These are phyloP conservation scores for Scutellaria minor DNA, from an alignment of 257 asterid species.

Conservation along the genomic window DNA sequence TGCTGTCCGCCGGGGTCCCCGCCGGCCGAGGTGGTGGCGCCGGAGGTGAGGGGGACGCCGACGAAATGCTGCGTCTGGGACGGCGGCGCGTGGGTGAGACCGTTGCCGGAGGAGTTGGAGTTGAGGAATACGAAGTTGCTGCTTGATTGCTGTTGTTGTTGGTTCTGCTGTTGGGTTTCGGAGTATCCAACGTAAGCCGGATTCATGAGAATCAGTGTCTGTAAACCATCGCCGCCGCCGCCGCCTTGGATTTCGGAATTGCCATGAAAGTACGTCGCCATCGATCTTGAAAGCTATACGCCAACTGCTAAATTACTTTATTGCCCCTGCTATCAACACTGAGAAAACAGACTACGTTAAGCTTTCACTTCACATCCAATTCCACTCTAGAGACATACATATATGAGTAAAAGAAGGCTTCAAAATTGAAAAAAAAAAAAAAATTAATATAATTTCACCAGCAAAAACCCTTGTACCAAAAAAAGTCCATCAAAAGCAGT, in stretches of 20 bases:
- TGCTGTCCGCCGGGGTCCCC: constrained; percentile 42
- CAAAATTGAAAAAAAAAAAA: constrained; percentile 22
- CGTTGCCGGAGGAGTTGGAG: constrained; percentile 48
- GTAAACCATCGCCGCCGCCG: constrained; percentile 65
- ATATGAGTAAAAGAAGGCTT: constrained; percentile 18
- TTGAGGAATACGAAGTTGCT: constrained; percentile 71
- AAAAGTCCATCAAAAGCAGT: constrained; percentile 43
- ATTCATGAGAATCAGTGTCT: constrained; percentile 90
- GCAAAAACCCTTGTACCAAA: constrained; percentile 34
- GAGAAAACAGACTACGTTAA: constrained; percentile 41
- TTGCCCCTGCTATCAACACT: neutral
- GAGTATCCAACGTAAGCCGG: constrained; percentile 85
- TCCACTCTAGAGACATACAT: constrained; percentile 22
- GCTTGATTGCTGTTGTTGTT: constrained; percentile 32
- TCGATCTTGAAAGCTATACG: constrained; percentile 33
- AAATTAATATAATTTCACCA: neutral
- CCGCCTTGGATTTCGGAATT: constrained; percentile 78
- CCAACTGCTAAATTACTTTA: neutral
- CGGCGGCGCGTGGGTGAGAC: constrained; percentile 69
- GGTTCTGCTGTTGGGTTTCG: constrained; percentile 56
- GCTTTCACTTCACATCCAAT: constrained; percentile 41
- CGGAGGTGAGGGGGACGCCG: constrained; percentile 63
- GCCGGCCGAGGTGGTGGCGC: constrained; percentile 36
- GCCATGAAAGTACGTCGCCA: constrained; percentile 91
- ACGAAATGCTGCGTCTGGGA: constrained; percentile 65